Evolutionary conservation across 805 yeast genomes (phyloP), one percentile per base, ranked within the genome.

Genomic region (Barnettozyma vustinii): DNA sequence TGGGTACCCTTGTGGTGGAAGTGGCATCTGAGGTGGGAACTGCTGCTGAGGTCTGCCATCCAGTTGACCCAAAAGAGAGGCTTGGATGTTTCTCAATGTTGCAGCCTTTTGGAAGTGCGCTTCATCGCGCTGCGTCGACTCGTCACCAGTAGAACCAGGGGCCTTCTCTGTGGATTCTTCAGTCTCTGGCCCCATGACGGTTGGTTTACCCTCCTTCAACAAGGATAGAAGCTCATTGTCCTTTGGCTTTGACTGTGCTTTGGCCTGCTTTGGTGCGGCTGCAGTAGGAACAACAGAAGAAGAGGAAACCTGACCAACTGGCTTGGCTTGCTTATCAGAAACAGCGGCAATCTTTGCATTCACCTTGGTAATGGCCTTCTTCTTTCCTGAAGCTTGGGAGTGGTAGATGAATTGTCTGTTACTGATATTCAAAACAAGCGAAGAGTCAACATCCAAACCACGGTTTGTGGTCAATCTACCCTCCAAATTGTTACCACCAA

Each of bases 391-490:
- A 10, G 87, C 84, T 58, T 79, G 79, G 4, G 90, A 79, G 57
- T 86, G 91, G 64, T 76, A 87, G 37, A 87, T 80, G 58, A 87
- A 79, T 64, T 92, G 96, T 53, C 77, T 78, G 58, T 79, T 69
- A 5, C 92, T 74, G 44, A 92, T 61, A 63, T 94, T 94, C 67
- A 94, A 74, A 33, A 94, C 81, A 47, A 87, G 75, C 0, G 92
- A 81, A 0, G 96, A 81, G 54, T 87, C 96, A 47, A 94, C 79
- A 21, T 85, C 80, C 56, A 89, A 67, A 18, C 98, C 99, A 61
- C 99, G 81, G 58, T 81, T 85, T 5, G 92, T 77, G 46, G 68
- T 69, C 58, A 90, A 73, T 63, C 87, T 80, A 5, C 96, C 96
- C 56, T 82, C 87, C 69, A 94, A 74, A 23, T 76, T 80, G 62